These are phyloP conservation scores for Davidsoniella virescens DNA, from an alignment of 2,329 filamentous ascomycete species.

Conservation along the genomic window DNA sequence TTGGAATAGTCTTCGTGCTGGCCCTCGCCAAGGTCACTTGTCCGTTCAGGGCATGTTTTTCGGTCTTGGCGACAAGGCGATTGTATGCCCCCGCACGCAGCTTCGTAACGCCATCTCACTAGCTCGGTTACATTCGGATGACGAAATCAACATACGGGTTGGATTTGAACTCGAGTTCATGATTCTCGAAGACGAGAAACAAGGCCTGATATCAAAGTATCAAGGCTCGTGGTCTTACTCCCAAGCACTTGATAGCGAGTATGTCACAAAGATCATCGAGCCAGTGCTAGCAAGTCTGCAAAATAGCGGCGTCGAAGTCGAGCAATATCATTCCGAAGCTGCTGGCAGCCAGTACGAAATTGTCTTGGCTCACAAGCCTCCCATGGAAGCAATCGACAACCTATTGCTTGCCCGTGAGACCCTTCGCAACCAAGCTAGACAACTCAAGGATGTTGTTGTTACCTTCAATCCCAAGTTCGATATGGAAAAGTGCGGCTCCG, in stretches of 20 bases:
- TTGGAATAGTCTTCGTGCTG: slow-evolving; percentile 41
- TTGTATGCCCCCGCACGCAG: slow-evolving; percentile 48
- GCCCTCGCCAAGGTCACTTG: slow-evolving; percentile 43
- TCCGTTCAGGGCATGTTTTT: slow-evolving; percentile 51
- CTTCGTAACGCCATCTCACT: slow-evolving; percentile 41
- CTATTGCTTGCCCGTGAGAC: slow-evolving; percentile 56
- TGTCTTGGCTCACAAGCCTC: slow-evolving; percentile 44
- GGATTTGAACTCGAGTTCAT: slow-evolving; percentile 62
- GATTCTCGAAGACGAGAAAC: slow-evolving; percentile 3
- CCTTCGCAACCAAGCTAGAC: slow-evolving; percentile 43
- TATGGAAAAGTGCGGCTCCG: slow-evolving; percentile 40
- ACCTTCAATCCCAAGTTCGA: slow-evolving; percentile 63
- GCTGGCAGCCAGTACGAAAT: slow-evolving; percentile 65
- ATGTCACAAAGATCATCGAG: slow-evolving; percentile 41
- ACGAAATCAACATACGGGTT: slow-evolving; percentile 36
- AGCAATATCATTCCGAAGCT: slow-evolving; percentile 61
- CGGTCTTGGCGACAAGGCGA: slow-evolving; percentile 32
- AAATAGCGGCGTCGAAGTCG: slow-evolving; percentile 45
- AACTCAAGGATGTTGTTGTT: slow-evolving; percentile 44
- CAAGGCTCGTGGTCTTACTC: slow-evolving; percentile 31
- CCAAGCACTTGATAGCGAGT: slow-evolving; percentile 6
- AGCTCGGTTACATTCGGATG: slow-evolving; percentile 14
- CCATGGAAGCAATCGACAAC: slow-evolving; percentile 53
- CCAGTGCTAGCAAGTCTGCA: slow-evolving; percentile 47
- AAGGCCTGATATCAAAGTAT: slow-evolving; percentile 42